phyloP scores from a whole-genome alignment of 176 grass and related monocot genomes.

The Ampelocalamus luodianensis region DNA sequence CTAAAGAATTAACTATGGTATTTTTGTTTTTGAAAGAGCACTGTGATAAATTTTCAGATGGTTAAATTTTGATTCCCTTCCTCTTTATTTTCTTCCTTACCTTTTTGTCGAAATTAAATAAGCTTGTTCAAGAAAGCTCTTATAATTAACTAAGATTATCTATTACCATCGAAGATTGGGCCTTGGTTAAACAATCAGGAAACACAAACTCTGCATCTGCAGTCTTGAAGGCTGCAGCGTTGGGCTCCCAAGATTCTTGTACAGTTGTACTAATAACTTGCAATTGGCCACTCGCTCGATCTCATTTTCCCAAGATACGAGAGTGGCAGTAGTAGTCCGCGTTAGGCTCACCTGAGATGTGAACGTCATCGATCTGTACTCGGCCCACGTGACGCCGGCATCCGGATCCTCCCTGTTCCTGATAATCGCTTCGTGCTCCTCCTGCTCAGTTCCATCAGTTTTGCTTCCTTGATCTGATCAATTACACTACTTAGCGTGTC shows the following conservation, averaged over 20 bases:
- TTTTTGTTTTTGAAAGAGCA: not conserved
- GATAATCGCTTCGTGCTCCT: constrained; percentile 76
- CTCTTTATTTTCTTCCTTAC: not conserved
- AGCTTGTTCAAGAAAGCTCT: not conserved
- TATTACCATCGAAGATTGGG: constrained; percentile 15
- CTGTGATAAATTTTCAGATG: not conserved
- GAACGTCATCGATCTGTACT: constrained; percentile 92
- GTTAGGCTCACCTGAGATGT: constrained; percentile 70
- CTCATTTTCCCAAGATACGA: not conserved
- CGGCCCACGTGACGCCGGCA: constrained; percentile 65
- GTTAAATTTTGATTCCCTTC: constrained; percentile 3
- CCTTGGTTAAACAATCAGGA: constrained; percentile 12
- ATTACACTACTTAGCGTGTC: not conserved
- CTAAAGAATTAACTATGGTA: constrained; percentile 4
- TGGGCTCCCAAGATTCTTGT: constrained; percentile 42
- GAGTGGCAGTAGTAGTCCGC: not conserved
- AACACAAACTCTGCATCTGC: constrained; percentile 30
- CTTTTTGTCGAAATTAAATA: not conserved
- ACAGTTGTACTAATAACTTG: constrained; percentile 21
- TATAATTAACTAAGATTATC: constrained; percentile 34
- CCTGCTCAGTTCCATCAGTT: constrained; percentile 46
- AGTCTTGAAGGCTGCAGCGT: constrained; percentile 19
- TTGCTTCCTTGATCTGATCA: not conserved
- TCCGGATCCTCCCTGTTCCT: constrained; percentile 67
- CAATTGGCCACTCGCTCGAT: constrained; percentile 30